A percentile compares a stretch with the other conserved stretches of the same genome.
These are phyloP conservation scores for Cryptomeria japonica DNA, from an alignment of 75 land plant genomes.

Conservation along the genomic window DNA sequence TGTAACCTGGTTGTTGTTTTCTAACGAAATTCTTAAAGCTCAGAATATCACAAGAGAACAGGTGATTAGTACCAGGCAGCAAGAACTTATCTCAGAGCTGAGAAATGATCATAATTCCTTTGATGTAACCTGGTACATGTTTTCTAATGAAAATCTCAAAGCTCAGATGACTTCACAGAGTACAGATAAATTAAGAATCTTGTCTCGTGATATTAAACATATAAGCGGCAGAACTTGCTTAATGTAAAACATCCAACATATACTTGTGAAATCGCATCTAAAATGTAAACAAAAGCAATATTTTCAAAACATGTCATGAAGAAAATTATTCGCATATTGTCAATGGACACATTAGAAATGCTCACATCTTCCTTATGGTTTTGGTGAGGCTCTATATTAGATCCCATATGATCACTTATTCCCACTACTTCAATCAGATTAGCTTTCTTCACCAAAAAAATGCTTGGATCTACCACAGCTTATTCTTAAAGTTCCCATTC, in stretches of 20 bases:
- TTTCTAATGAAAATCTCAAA: neutral
- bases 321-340: neutral
- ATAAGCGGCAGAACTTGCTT: neutral
- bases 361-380: neutral
- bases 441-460: neutral
- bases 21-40: neutral
- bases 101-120: too few relatives aligned
- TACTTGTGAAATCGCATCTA: neutral
- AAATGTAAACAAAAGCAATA: neutral
- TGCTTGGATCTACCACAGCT: neutral
- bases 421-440: neutral
- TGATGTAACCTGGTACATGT: too few relatives aligned
- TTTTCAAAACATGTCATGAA: neutral
- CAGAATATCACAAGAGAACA: too few relatives aligned
- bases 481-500: neutral
- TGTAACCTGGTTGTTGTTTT: too few relatives aligned
- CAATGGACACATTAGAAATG: neutral
- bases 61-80: too few relatives aligned
- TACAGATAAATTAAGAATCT: neutral
- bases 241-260: neutral
- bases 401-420: neutral
- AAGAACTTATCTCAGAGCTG: too few relatives aligned
- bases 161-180: neutral
- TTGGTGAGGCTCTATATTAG: neutral
- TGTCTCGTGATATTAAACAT: neutral